These are phyloP conservation scores for Magnaporthiopsis incrustans DNA, from an alignment of 2,329 filamentous ascomycete genomes.

Conservation along the genomic window DNA sequence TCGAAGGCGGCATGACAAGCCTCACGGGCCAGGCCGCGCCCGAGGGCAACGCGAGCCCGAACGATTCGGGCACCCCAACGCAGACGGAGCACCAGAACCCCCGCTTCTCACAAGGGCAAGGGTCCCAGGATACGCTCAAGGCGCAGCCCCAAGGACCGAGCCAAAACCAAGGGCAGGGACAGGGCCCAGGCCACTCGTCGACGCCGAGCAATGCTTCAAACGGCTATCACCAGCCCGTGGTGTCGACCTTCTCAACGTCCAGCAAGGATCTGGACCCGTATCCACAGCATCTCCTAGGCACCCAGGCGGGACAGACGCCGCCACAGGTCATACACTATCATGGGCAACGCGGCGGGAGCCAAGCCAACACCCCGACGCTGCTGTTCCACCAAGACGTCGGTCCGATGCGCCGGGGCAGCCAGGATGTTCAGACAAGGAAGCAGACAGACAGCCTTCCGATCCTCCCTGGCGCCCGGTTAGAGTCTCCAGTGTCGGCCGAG, in stretches of 20 bases:
- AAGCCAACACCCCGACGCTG: conserved; percentile 55
- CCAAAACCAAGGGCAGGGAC: conserved; percentile 11
- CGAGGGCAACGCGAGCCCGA: conserved; percentile 44
- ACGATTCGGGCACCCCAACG: conserved; percentile 52
- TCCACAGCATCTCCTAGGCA: conserved; percentile 55
- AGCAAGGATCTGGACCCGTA: conserved; percentile 63
- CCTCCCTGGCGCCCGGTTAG: conserved; percentile 2
- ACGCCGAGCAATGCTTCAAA: conserved; percentile 40
- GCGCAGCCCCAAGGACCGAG: conserved; percentile 10
- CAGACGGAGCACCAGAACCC: conserved; percentile 49
- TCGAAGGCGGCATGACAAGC: conserved; percentile 80
- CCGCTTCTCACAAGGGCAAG: conserved; percentile 28
- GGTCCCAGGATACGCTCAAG: neutral
- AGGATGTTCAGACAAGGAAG: conserved; percentile 26
- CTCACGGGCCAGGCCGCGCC: conserved; percentile 47
- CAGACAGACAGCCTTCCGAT: neutral
- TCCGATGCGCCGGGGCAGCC: conserved; percentile 38
- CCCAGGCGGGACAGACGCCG: conserved; percentile 53
- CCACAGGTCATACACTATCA: conserved; percentile 62
- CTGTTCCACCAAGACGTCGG: conserved; percentile 42
- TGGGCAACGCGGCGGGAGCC: conserved; percentile 58
- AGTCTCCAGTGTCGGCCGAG: neutral
- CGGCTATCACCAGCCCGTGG: conserved; percentile 60
- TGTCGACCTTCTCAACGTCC: conserved; percentile 63
- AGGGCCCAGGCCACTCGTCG: conserved; percentile 36